Evolutionary conservation across 345 rosid species (phyloP).

Genomic region (Rubroshorea leprosula): DNA sequence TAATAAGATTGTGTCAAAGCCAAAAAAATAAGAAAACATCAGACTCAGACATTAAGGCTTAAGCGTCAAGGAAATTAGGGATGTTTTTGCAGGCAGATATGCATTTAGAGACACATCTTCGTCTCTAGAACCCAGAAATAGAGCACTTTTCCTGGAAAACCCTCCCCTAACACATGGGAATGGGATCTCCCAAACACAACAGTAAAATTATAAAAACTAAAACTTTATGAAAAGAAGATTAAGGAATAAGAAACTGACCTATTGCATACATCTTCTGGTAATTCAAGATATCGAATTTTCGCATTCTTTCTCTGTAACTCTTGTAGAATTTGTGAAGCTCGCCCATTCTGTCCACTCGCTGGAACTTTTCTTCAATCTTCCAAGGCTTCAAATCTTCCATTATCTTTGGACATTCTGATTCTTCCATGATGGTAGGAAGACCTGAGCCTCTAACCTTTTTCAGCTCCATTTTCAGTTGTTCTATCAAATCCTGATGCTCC

Average conservation of each 20-base stretch:
- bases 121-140: no score
- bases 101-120: no score
- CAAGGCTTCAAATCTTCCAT: constrained; percentile 87
- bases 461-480: constrained; percentile 85
- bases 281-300: constrained; percentile 83
- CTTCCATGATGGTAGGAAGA: constrained; percentile 72
- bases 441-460: constrained; percentile 77
- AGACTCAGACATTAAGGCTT: no score
- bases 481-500: constrained; percentile 95
- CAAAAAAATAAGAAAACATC: no score
- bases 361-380: constrained; percentile 74
- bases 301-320: constrained; percentile 84
- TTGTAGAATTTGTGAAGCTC: constrained; percentile 83
- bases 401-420: constrained; percentile 63
- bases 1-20: no score
- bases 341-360: constrained; percentile 49
- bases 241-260: constrained; percentile 42
- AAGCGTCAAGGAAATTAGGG: no score
- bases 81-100: no score
- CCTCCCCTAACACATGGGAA: no score
- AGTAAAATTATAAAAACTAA: background rate
- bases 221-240: background rate
- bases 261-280: constrained; percentile 90
- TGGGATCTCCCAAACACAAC: constrained; percentile 1
- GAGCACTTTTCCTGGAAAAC: no score